phyloP scores from a whole-genome alignment of 345 rosid genomes.

The Noccaea bulbosa region DNA sequence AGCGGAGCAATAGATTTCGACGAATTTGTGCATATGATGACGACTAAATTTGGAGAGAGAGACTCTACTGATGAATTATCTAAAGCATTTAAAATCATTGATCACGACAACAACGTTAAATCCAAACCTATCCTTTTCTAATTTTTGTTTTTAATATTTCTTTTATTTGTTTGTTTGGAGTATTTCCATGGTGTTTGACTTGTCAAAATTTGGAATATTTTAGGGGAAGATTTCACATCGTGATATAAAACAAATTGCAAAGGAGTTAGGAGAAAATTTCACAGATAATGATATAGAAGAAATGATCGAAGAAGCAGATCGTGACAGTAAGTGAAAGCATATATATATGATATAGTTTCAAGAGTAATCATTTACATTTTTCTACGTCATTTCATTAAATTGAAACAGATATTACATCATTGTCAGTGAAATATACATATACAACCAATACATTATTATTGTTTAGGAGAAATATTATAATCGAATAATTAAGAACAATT shows the following conservation, averaged over 20 bases:
- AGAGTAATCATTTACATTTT: not conserved
- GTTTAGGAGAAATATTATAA: no score
- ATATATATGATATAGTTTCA: not conserved
- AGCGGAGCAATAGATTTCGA: constrained; percentile 95
- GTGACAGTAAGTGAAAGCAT: constrained; percentile 60
- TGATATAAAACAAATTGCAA: constrained; percentile 69
- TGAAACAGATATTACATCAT: no score
- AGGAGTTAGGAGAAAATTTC: constrained; percentile 79
- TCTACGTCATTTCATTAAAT: no score
- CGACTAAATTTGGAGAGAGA: constrained; percentile 88
- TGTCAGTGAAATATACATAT: no score
- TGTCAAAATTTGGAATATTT: not conserved
- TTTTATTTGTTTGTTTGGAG: not conserved
- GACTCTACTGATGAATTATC: constrained; percentile 75
- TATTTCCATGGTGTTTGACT: constrained; percentile 17
- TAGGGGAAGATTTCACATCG: constrained; percentile 76
- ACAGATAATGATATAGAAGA: constrained; percentile 69
- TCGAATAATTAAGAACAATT: no score
- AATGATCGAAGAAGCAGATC: constrained; percentile 88
- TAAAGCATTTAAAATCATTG: constrained; percentile 78
- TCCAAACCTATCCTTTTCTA: constrained; percentile 10
- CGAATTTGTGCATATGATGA: constrained; percentile 91
- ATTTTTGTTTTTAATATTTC: no score
- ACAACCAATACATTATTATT: no score
- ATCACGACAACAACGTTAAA: constrained; percentile 78